Evolutionary conservation across 352 stramenopile genomes (phyloP), one percentile per base, ranked within the genome.

Genomic region (Phytophthora constricta): DNA sequence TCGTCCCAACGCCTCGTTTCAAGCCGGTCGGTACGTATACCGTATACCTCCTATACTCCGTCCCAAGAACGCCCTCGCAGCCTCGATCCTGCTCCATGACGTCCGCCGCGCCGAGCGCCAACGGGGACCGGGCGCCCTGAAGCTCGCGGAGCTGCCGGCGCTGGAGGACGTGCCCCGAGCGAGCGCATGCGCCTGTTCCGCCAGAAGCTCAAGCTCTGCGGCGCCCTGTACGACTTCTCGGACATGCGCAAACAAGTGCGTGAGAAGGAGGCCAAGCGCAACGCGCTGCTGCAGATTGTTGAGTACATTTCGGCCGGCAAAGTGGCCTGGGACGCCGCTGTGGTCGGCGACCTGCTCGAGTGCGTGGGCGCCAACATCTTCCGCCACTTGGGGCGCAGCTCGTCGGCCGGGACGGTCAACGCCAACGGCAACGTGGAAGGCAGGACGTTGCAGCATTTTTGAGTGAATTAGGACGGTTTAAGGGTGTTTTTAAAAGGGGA

Each of bases 251-350:
- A 86, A 28, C 77, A 90, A 20, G 73, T 85, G 58, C 79, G 81
- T 22, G 81, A 90, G 68, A 90, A 90, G 42, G 81, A 90, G 52
- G 76, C 72, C 63, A 99, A 99, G 83, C 88, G 97, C 39, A 96
- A 98, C 62, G 98, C 96, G 13, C 77, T 99, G 37, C 81, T 99
- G 27, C 97, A 99, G 73, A 87, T 99, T 10, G 96, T 99, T 22
- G 97, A 99, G 77, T 98, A 98, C 26, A 98, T 99, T 66, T 98
- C 92, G 20, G 70, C 75, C 33, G 87, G 90, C 10, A 90, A 97
- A 65, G 79, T 86, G 39, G 70, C 58, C 23, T 89, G 78, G 78
- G 79, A 85, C 46, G 55, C 74, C 26, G 69, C 69, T 39, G 70
- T 87, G 28, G 78, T 89, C 0, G 67, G 67, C 11, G 78, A 90